phyloP scores from a whole-genome alignment of 2,329 filamentous ascomycete species.

The Pyrenophora tritici-repentis region DNA sequence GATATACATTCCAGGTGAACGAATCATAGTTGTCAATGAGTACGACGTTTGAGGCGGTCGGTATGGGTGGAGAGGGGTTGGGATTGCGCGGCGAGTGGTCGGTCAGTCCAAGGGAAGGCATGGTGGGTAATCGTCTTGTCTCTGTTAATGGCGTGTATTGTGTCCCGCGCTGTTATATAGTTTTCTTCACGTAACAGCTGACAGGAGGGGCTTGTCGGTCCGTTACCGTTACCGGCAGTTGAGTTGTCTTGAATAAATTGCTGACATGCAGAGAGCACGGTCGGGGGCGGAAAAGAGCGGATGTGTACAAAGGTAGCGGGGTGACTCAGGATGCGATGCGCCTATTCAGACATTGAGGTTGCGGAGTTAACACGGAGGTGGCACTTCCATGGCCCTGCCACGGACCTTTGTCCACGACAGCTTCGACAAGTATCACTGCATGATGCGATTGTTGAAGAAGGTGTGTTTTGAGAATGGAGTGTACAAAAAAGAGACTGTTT shows the following conservation, averaged over 20 bases:
- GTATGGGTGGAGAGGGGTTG: conserved; percentile 70
- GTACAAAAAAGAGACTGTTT: background rate
- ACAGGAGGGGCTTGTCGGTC: background rate
- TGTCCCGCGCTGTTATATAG: background rate
- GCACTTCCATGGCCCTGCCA: too few species aligned
- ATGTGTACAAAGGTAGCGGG: conserved; percentile 6
- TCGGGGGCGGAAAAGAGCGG: background rate
- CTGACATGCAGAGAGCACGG: background rate
- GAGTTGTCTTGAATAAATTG: background rate
- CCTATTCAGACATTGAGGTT: conserved; percentile 12
- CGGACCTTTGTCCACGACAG: too few species aligned
- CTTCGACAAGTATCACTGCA: conserved; percentile 1
- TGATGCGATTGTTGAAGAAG: background rate
- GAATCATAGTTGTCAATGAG: conserved; percentile 99
- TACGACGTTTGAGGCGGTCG: conserved; percentile 85
- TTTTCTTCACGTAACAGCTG: background rate
- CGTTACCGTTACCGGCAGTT: background rate
- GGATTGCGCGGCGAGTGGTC: conserved; percentile 91
- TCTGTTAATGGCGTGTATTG: background rate
- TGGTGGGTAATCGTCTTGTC: conserved; percentile 26
- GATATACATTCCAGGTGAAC: conserved; percentile 99
- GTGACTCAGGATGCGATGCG: conserved; percentile 20
- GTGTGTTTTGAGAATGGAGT: background rate
- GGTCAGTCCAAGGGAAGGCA: conserved; percentile 58
- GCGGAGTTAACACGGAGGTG: conserved; percentile 22